Base-by-base conservation (phyloP, 306 rosid genomes). In the Erythrophleum fordii region DNA sequence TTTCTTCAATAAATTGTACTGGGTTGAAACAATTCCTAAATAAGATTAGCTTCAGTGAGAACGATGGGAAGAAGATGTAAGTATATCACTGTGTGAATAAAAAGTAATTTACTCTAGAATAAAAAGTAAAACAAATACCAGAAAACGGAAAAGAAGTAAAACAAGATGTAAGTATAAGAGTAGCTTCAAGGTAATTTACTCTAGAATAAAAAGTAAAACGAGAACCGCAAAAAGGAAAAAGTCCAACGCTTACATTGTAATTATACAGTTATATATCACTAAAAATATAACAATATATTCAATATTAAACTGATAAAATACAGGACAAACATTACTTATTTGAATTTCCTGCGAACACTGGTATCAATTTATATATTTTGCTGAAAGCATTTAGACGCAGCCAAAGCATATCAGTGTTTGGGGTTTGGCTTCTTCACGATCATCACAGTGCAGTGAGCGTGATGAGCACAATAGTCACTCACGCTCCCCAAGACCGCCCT, bases 391-490 rank as follows among this genome's bases (percentile, higher is more conserved):
- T 39, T 62, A 45, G 25, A 80, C 9, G 68, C 69, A 23, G 73
- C 26, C 28, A 55, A 26, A 23, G 26, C 34, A 44, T 62, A 73
- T 86, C 73, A 88, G 78, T 82, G 92, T 52, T 88, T 73, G 77
- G 11, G 55, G 80, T 91, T 88, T 4, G 98, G 98, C 89, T 37
- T 87, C 93, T 91, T 92, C 86, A 91, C 97, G 5, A 92, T 91
- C 91, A 89, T 88, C 76, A 94, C 89, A 0, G 88, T 80, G 86
- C 94, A 89, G 79, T 79, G 88, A 78, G 97, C 98, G 64, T 92
- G 94, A 73, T 88, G 97, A 64, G 91, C 88, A 82, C 98, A 94
- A 26, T 91, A 89, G 84, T 92, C 98, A 82, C 98, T 94, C 11
- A 92, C 97, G 66, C 98, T 92, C 2, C 94, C 96, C 39, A 94